Conservation (phyloP, 257 asterid species). For the Catharanthus roseus region DNA sequence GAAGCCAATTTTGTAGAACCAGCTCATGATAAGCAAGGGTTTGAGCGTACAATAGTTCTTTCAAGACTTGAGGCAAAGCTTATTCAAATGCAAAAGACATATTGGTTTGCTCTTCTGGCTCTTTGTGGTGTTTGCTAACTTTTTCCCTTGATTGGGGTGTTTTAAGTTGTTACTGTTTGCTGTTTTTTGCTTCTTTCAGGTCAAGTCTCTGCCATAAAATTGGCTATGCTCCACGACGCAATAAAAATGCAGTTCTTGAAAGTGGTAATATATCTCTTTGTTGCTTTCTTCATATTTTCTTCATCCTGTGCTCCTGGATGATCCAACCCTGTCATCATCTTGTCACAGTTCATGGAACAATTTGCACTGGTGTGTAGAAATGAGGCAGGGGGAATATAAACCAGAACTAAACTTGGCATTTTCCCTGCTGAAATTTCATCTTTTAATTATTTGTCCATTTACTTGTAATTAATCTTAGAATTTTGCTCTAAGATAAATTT, state of each 20-base stretch:
- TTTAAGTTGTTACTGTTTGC: conserved; percentile 8
- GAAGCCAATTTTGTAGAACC: conserved; percentile 99
- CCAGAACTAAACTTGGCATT: not conserved
- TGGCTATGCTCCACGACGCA: conserved; percentile 76
- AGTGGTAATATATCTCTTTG: conserved; percentile 35
- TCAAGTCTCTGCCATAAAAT: conserved; percentile 59
- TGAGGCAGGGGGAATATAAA: not conserved
- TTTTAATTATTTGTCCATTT: not conserved
- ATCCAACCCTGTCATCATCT: not conserved
- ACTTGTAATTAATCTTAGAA: not conserved
- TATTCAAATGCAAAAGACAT: conserved; percentile 68
- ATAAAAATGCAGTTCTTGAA: conserved; percentile 29
- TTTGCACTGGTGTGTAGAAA: not conserved
- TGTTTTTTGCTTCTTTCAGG: conserved; percentile 45
- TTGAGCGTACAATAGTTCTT: conserved; percentile 89
- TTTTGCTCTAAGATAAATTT: not conserved
- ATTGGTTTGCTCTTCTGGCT: conserved; percentile 55
- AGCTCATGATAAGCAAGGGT: conserved; percentile 98
- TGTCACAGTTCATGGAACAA: not conserved
- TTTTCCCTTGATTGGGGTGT: conserved; percentile 3
- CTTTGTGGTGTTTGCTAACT: conserved; percentile 10
- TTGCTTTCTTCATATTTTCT: not conserved
- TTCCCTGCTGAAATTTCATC: no score
- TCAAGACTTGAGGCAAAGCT: conserved; percentile 73
- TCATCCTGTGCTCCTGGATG: not conserved